Conservation (phyloP, 495 filamentous ascomycete genomes). For the Penicillium soppii region DNA sequence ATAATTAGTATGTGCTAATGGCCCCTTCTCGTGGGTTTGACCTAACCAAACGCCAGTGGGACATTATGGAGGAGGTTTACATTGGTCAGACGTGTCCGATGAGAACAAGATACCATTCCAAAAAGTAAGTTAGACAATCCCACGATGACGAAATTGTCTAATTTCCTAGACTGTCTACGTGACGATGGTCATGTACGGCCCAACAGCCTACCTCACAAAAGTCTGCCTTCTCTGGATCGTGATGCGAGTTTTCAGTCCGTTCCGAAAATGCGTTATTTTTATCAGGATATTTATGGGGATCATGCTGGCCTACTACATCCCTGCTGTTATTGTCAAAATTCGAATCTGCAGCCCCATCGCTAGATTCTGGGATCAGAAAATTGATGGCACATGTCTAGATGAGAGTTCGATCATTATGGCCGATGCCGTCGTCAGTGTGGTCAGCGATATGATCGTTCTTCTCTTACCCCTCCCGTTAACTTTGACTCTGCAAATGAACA, state of each 20-base stretch:
- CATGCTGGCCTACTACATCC: constrained; percentile 41
- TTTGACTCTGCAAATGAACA: constrained; percentile 30
- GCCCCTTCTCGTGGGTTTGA: background rate
- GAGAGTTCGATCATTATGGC: constrained; percentile 36
- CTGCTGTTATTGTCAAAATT: constrained; percentile 38
- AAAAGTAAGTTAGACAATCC: constrained; percentile 13
- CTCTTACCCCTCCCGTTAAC: constrained; percentile 34
- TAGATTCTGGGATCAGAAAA: constrained; percentile 28
- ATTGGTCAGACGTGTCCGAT: constrained; percentile 16
- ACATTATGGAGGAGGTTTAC: constrained; percentile 26
- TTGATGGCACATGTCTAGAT: constrained; percentile 30
- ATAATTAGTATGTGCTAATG: constrained; percentile 20
- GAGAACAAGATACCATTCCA: constrained; percentile 18
- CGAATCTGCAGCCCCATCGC: constrained; percentile 38
- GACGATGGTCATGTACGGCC: constrained; percentile 40
- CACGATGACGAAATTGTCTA: background rate
- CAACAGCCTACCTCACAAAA: constrained; percentile 41
- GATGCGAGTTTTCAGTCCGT: constrained; percentile 37
- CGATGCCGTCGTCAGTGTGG: constrained; percentile 37
- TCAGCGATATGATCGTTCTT: constrained; percentile 37
- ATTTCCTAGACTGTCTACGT: constrained; percentile 26
- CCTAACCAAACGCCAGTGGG: constrained; percentile 22
- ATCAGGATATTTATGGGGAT: constrained; percentile 37
- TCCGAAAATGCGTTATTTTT: constrained; percentile 30
- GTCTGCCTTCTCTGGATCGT: constrained; percentile 41